These are phyloP conservation scores for Sabuloglossum arenarium DNA, from an alignment of 495 filamentous ascomycete species.

Conservation along the genomic window DNA sequence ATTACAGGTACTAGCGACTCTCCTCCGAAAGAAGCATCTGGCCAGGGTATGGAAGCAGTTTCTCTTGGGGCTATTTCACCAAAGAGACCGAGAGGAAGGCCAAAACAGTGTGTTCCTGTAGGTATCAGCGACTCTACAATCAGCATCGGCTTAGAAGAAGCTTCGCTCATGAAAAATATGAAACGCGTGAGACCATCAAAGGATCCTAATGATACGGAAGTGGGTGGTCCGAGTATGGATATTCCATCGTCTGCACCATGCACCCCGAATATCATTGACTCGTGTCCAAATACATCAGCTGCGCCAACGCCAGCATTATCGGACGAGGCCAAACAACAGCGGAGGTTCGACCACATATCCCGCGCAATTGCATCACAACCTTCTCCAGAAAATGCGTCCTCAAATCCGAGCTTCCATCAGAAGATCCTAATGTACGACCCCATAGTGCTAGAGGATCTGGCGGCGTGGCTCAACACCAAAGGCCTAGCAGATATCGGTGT, in stretches of 20 bases:
- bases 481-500: conserved; percentile 37
- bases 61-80: neutral
- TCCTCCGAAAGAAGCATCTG: neutral
- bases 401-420: conserved; percentile 50
- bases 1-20: neutral
- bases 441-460: conserved; percentile 69
- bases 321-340: neutral
- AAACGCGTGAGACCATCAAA: neutral
- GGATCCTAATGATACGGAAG: neutral
- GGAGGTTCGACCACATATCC: neutral
- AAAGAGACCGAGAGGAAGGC: conserved; percentile 3
- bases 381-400: neutral
- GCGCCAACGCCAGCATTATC: conserved; percentile 19
- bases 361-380: neutral
- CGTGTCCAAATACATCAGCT: conserved; percentile 24
- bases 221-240: neutral
- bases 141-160: neutral
- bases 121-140: neutral
- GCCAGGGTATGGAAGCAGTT: neutral
- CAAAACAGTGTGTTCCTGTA: neutral
- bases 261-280: conserved; percentile 27
- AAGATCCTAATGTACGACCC: conserved; percentile 92
- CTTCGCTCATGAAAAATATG: neutral
- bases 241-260: neutral
- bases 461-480: conserved; percentile 61